Percentiles rank a stretch among this genome's conserved stretches.
These are phyloP conservation scores for Fragaria iinumae DNA, from an alignment of 306 rosid genomes.

Conservation along the genomic window DNA sequence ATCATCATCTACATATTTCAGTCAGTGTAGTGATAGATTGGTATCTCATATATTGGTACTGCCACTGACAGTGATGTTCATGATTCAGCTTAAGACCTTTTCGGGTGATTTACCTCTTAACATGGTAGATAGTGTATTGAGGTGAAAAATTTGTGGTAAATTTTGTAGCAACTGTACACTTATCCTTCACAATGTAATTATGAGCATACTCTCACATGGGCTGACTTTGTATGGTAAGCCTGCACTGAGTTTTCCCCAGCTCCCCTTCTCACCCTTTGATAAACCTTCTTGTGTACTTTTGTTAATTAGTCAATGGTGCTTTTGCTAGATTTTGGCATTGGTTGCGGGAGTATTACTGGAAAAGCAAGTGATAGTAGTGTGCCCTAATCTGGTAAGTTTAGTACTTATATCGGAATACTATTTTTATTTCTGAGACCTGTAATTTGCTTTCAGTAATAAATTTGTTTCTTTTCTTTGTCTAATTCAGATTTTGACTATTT, in stretches of 20 bases:
- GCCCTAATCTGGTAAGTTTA: conserved; percentile 72
- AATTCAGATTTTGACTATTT: conserved; percentile 26
- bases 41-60: neutral
- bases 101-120: neutral
- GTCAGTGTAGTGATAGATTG: neutral
- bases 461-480: neutral
- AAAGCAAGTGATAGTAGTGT: conserved; percentile 73
- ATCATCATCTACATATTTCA: neutral
- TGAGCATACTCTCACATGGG: neutral
- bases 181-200: neutral
- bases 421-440: conserved; percentile 3
- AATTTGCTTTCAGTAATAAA: conserved; percentile 15
- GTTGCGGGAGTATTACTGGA: conserved; percentile 77
- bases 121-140: neutral
- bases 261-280: neutral
- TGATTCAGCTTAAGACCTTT: neutral
- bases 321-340: conserved; percentile 66
- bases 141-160: neutral
- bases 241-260: neutral
- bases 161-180: neutral
- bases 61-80: neutral
- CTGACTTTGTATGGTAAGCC: neutral
- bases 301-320: conserved; percentile 27
- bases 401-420: conserved; percentile 12
- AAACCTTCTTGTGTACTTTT: neutral